Conservation (phyloP, 176 grass and related monocot genomes). For the Carex myosuroides region DNA sequence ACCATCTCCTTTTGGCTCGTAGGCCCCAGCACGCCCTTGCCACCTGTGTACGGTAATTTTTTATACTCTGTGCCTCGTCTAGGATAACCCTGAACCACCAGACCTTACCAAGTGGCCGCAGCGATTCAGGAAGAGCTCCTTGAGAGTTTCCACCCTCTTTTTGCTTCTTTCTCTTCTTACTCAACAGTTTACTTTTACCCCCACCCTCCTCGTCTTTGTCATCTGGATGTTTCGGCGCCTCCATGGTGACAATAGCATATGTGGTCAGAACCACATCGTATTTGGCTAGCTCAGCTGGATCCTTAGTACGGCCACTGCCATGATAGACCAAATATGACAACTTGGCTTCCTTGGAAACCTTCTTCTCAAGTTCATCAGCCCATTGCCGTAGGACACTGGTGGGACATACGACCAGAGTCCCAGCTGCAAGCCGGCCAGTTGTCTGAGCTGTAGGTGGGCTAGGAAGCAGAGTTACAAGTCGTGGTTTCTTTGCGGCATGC, state of each 20-base stretch:
- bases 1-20: slow-evolving; percentile 98
- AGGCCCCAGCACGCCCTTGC: slow-evolving; percentile 94
- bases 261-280: slow-evolving; percentile 99
- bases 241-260: slow-evolving; percentile 97
- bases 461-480: slow-evolving; percentile 16
- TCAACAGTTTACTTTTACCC: slow-evolving; percentile 50
- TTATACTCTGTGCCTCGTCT: slow-evolving; percentile 99
- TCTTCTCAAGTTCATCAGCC: slow-evolving; percentile 88
- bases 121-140: slow-evolving; percentile 34
- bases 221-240: slow-evolving; percentile 88
- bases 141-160: slow-evolving; percentile 26
- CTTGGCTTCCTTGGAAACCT: slow-evolving; percentile 75
- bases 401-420: slow-evolving; percentile 98
- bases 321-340: slow-evolving; percentile 87
- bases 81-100: slow-evolving; percentile 95
- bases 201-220: slow-evolving; percentile 82
- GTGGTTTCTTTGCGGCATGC: slow-evolving; percentile 24
- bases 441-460: neutral
- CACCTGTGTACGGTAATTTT: slow-evolving; percentile 93
- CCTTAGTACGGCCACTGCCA: slow-evolving; percentile 84
- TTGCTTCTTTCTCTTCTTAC: slow-evolving; percentile 84
- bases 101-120: slow-evolving; percentile 88
- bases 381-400: slow-evolving; percentile 96
- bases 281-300: slow-evolving; percentile 73
- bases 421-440: slow-evolving; percentile 66